Conservation (phyloP, 1,284 basidiomycete genomes). For the Erythrobasidium hasegawianum region DNA sequence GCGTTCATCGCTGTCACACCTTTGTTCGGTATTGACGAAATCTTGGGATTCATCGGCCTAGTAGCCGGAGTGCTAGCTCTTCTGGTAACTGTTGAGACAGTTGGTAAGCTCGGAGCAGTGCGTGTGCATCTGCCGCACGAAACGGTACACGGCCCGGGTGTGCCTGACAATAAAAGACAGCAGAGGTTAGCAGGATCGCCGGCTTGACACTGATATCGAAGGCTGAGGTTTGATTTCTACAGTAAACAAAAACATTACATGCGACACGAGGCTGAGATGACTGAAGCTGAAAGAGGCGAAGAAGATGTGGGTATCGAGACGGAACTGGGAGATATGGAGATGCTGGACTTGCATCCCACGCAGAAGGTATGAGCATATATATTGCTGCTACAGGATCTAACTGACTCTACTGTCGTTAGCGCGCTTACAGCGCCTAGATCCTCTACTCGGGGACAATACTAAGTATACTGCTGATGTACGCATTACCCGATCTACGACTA, state of each 20-base stretch:
- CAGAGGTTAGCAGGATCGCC: background rate
- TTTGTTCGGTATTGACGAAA: slow-evolving; percentile 40
- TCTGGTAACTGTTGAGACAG: slow-evolving; percentile 45
- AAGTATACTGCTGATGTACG: no score
- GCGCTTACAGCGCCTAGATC: no score
- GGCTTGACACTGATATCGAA: background rate
- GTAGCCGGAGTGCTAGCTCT: slow-evolving; percentile 39
- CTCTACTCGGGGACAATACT: no score
- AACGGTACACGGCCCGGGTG: background rate
- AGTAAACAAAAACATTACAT: slow-evolving; percentile 1
- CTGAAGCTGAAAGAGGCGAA: slow-evolving; percentile 45
- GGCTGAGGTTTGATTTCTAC: background rate
- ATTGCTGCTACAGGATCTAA: no score
- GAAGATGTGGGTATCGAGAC: slow-evolving; percentile 48
- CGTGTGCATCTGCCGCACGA: slow-evolving; percentile 41
- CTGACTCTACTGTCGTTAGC: no score
- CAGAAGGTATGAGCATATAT: slow-evolving; percentile 10
- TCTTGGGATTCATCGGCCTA: slow-evolving; percentile 39
- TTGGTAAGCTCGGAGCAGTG: slow-evolving; percentile 46
- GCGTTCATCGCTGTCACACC: slow-evolving; percentile 42
- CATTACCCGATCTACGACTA: no score
- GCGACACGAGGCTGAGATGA: slow-evolving; percentile 40
- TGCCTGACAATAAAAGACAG: background rate
- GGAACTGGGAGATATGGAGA: slow-evolving; percentile 46
- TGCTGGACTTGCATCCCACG: slow-evolving; percentile 39